phyloP scores from a whole-genome alignment of 345 rosid genomes.

The Salix purpurea region DNA sequence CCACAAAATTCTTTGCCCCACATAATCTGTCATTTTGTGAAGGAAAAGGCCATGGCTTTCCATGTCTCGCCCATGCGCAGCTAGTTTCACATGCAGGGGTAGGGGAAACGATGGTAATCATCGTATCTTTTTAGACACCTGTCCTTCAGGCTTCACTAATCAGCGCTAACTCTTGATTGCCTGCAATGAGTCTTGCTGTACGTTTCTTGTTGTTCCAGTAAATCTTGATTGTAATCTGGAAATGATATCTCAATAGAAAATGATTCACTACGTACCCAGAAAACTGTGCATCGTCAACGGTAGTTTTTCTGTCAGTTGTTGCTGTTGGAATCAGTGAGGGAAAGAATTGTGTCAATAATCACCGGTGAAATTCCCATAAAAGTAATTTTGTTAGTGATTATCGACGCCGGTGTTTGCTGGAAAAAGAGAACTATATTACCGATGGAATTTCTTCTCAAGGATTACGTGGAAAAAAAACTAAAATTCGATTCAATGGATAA shows the following conservation, averaged over 20 bases:
- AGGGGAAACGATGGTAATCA: background rate
- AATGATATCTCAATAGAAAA: too few species aligned
- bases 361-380: too few species aligned
- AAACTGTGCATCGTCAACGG: too few species aligned
- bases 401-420: too few species aligned
- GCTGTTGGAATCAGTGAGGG: too few species aligned
- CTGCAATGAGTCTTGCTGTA: background rate
- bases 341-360: too few species aligned
- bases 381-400: too few species aligned
- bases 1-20: background rate
- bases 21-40: background rate
- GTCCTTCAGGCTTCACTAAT: background rate
- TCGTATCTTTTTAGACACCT: background rate
- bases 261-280: too few species aligned
- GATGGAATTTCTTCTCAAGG: too few species aligned
- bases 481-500: background rate
- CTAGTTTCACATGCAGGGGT: background rate
- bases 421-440: too few species aligned
- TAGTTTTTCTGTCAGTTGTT: too few species aligned
- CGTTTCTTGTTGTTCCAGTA: background rate
- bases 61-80: background rate
- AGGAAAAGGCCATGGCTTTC: background rate
- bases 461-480: too few species aligned
- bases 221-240: background rate
- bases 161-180: background rate